Evolutionary conservation across 2,329 filamentous ascomycete genomes (phyloP).

Genomic region (Coniella vitis): DNA sequence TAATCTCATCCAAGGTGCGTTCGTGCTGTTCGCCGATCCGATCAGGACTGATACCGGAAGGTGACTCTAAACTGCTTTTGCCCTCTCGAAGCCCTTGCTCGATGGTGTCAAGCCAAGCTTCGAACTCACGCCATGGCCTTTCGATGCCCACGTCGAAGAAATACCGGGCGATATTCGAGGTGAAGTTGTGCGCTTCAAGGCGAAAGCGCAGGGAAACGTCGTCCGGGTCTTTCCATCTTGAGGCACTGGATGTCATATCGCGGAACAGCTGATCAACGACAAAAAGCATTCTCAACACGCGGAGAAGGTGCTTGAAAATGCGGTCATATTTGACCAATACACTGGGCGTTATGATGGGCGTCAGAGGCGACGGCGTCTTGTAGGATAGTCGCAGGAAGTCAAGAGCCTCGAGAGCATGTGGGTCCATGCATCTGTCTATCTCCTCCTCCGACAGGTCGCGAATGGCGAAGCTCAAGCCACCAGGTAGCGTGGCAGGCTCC

Average conservation of each 20-base stretch:
- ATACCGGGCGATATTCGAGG: conserved; percentile 66
- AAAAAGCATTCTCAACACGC: conserved; percentile 71
- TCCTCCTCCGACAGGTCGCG: conserved; percentile 73
- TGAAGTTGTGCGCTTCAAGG: conserved; percentile 73
- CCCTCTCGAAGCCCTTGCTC: conserved; percentile 36
- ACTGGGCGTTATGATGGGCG: conserved; percentile 63
- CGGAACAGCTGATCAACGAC: conserved; percentile 61
- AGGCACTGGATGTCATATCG: conserved; percentile 36
- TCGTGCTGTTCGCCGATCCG: conserved; percentile 65
- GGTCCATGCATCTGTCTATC: conserved; percentile 75
- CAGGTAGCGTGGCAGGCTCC: conserved; percentile 46
- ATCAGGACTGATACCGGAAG: conserved; percentile 47
- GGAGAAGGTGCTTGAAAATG: conserved; percentile 74
- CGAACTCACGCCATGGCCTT: conserved; percentile 66
- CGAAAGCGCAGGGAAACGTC: conserved; percentile 54
- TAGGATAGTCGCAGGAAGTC: conserved; percentile 90
- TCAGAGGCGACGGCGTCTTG: conserved; percentile 64
- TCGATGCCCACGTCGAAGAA: conserved; percentile 74
- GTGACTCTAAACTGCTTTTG: conserved; percentile 17
- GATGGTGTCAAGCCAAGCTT: conserved; percentile 56
- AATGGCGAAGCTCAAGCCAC: conserved; percentile 74
- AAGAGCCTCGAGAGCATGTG: conserved; percentile 76
- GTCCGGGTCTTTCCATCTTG: conserved; percentile 22
- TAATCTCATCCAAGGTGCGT: conserved; percentile 65
- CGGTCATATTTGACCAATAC: conserved; percentile 75